A percentile compares a stretch with the other conserved stretches of the same genome.
phyloP scores from a whole-genome alignment of 495 filamentous ascomycete genomes.

The Neurospora sp. region DNA sequence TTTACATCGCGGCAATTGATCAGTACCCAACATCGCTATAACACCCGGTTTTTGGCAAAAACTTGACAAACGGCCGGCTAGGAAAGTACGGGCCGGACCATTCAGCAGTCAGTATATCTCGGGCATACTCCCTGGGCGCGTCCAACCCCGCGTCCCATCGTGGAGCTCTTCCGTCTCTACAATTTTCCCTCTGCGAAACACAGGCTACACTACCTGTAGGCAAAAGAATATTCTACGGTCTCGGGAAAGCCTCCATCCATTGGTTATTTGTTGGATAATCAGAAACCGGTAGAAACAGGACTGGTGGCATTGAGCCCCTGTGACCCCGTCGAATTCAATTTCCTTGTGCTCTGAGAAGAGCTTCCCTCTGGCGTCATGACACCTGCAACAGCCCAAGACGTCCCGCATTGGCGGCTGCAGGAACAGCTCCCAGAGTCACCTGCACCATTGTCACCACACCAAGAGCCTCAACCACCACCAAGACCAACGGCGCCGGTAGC shows the following conservation, averaged over 20 bases:
- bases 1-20: background rate
- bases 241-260: background rate
- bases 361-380: background rate
- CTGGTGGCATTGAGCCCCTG: background rate
- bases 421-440: background rate
- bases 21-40: background rate
- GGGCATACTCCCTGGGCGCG: background rate
- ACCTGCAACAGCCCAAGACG: background rate
- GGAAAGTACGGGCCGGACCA: background rate
- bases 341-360: background rate
- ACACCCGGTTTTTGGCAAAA: background rate
- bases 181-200: background rate
- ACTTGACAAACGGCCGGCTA: background rate
- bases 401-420: background rate
- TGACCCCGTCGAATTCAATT: background rate
- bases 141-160: background rate
- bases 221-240: background rate
- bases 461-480: background rate
- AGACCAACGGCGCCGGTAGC: background rate
- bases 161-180: background rate
- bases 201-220: background rate
- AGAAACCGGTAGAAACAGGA: background rate
- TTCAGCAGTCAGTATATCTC: background rate
- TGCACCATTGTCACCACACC: background rate
- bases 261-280: background rate